Conservation (phyloP, 305 asterid species). For the Striga hermonthica region DNA sequence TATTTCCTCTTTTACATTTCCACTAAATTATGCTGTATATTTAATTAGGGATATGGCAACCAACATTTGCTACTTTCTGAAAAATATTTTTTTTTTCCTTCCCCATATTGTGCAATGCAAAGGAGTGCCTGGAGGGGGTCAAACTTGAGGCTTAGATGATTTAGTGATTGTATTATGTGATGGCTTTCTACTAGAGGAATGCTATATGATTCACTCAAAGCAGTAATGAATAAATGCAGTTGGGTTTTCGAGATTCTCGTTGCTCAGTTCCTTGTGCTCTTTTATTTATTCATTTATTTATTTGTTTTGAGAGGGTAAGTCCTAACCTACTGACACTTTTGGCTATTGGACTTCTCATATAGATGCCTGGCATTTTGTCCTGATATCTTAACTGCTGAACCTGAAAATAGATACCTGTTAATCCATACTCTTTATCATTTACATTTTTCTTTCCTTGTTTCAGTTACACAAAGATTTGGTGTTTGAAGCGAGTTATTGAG, state of each 20-base stretch:
- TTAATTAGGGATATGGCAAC: constrained; percentile 14
- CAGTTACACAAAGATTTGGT: not conserved
- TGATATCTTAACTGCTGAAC: not conserved
- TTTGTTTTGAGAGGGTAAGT: not conserved
- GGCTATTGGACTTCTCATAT: not conserved
- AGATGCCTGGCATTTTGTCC: not conserved
- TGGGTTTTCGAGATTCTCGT: too few species aligned
- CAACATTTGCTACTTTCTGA: constrained; percentile 12
- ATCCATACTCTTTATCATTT: not conserved
- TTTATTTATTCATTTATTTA: not conserved
- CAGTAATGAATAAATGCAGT: not conserved
- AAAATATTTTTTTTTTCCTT: not conserved
- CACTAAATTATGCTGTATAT: constrained; percentile 5
- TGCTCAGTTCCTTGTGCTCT: too few species aligned
- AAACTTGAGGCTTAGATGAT: not conserved
- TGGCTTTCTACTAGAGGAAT: constrained; percentile 1
- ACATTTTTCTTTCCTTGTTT: not conserved
- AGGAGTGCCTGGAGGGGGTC: not conserved
- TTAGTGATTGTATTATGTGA: not conserved
- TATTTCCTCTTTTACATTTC: too few species aligned
- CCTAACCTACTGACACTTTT: constrained; percentile 7
- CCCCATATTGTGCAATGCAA: not conserved
- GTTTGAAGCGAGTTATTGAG: not conserved
- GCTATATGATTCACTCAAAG: too few species aligned
- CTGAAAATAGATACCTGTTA: not conserved